These are phyloP conservation scores for Cucurbita maxima DNA, from an alignment of 306 rosid genomes.

Conservation along the genomic window DNA sequence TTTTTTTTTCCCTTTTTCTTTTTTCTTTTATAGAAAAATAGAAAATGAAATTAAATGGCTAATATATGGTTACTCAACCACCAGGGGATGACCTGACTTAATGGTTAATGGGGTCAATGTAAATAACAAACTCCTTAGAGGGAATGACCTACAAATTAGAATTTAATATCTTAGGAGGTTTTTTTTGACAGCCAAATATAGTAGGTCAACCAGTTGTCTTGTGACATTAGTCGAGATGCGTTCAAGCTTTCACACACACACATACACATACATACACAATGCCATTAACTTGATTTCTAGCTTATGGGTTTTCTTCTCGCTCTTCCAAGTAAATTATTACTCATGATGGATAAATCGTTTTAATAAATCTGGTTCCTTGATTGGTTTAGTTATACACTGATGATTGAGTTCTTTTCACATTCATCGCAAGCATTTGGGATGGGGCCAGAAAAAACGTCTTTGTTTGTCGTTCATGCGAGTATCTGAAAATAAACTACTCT, in stretches of 20 bases:
- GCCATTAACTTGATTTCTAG: background rate
- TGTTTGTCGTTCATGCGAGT: background rate
- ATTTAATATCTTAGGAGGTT: background rate
- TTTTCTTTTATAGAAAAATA: no score
- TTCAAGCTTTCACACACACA: no score
- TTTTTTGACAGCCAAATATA: background rate
- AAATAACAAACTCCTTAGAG: background rate
- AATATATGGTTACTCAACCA: no score
- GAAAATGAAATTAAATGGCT: no score
- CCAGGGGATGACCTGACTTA: no score
- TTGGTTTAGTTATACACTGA: background rate
- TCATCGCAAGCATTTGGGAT: background rate
- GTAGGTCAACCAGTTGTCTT: background rate
- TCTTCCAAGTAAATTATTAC: background rate
- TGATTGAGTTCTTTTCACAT: background rate
- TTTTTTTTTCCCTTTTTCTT: background rate
- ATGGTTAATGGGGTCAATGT: background rate
- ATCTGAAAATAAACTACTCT: background rate
- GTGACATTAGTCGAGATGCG: background rate
- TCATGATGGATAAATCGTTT: background rate
- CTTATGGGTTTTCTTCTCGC: background rate
- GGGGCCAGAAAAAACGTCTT: background rate
- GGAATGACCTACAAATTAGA: background rate
- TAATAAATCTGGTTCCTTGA: background rate
- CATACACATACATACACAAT: background rate